Base-by-base conservation (phyloP, 495 filamentous ascomycete species). In the Neurospora tetrasperma region DNA sequence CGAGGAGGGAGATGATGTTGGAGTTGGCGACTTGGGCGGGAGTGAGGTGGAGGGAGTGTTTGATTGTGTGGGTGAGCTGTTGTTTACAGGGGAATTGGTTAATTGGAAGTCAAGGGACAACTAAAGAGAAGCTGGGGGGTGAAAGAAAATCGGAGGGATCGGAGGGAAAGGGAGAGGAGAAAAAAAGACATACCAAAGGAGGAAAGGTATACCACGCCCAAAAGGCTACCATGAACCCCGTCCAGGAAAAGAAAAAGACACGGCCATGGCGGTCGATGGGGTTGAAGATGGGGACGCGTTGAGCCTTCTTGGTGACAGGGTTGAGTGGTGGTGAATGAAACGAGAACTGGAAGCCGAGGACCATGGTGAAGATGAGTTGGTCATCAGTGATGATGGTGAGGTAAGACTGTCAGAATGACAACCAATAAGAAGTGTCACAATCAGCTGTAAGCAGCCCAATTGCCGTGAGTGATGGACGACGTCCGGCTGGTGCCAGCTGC, bases 201-300 rank as follows among this genome's bases (percentile, higher is more conserved):
- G 93, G 92, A 83, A 94, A 95, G 2, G 93, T 89, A 79, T 90
- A 93, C 92, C 95, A 98, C 3, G 93, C 95, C 82, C 93, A 91
- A 84, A 98, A 98, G 27, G 94, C 93, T 72, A 98, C 89, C 90
- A 98, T 93, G 83, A 98, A 98, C 10, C 95, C 95, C 69, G 93
- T 88, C 91, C 94, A 97, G 0, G 94, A 93, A 83, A 98, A 97
- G 85, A 94, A 93, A 81, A 96, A 97, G 0, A 96, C 93, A 4
- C 94, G 88, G 66, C 95, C 94, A 86, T 98, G 93, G 74, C 88
- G 79, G 76, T 96, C 88, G 73, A 93, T 77, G 10, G 91, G 90
- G 79, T 98, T 98, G 39, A 98, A 80, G 42, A 92, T 78, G 0
- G 94, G 95, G 69, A 98, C 89, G 0, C 91, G 91, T 48, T 86